Base-by-base conservation (phyloP, 441 rosid genomes). In the Gossypium lobatum region DNA sequence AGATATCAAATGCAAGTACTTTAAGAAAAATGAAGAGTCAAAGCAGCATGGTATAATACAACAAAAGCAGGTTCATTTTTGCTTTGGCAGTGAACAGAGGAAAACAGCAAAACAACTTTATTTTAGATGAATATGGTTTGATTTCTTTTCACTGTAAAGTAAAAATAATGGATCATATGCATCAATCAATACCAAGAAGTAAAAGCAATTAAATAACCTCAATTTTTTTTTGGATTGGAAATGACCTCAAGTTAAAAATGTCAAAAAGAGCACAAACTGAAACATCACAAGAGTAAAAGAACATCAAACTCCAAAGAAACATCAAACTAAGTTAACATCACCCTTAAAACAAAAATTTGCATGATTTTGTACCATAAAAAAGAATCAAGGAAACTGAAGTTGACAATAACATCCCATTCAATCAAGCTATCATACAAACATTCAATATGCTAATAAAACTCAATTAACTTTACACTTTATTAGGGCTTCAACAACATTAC, bases 381-480 rank as follows among this genome's bases (percentile, higher is more conserved):
- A 48, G n/a, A 18, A 68, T 17, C 23, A 28, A 68, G 13, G 73
- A 25, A 18, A 11, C 64, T 2, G 20, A 46, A 28, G n/a, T 61
- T 72, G 21, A 72, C 7, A 61, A 66, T 21, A 62, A 42, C 10
- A 61, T 39, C 42, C 9, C 26, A 73, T 70, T 53, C 20, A 57
- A 58, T 67, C 50, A 69, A 16, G 34, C 57, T 50, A 73, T 39
- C 42, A 53, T 53, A 68, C 21, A 8, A 68, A 42, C 63, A 61
- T 69, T 42, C 7, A 25, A 39, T 48, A 55, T 71, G 50, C 55
- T 26, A 25, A 42, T 6, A 65, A 46, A 64, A 64, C 23, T 58
- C 45, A 57, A 73, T 61, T 55, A 70, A 74, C 45, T 60, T 70
- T 20, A 64, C 59, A 63, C 28, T 55, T 57, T 37, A 10, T 55